Evolutionary conservation across 345 rosid species (phyloP), one percentile per base, ranked within the genome.

Genomic region (Salix dunnii): DNA sequence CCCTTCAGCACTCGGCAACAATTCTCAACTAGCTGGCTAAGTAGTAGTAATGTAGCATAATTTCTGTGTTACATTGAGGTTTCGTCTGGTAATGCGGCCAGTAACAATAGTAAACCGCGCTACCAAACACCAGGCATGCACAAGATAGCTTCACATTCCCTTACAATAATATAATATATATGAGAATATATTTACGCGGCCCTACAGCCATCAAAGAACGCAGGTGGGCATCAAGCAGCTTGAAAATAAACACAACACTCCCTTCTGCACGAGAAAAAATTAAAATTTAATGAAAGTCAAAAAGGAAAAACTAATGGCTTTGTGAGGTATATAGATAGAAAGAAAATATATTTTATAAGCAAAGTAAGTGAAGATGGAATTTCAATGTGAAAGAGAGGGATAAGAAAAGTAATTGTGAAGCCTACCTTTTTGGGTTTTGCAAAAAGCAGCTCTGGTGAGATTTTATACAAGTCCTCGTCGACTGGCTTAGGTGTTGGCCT

Each of bases 381-480:
- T 12, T 46, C 51, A 14, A 14, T 14, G 14, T 46, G 25, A 43
- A 30, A 6, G 31, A 42, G 11, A 3, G 7, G 11, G 0, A 38
- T 14, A 16, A 2, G 21, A 21, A 21, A 67, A 66, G 62, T 6
- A 58, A 43, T 5, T 36, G 43, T 7, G 40, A 5, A 38, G 3
- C 36, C 5, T 72, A 81, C 99, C 92, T 86, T 95, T 83, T 73
- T 85, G 73, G 92, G 67, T 74, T 90, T 90, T 43, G 87, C 75
- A 68, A 80, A 74, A 84, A 93, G 96, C 65, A 91, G 89, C 12
- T 85, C 87, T 11, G 97, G 93, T 16, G 99, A 81, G 70, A 94
- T 89, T 78, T 88, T 92, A 89, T 94, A 94, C 80, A 94, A 81
- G 84, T 94, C 98, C 75, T 94, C 97, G 67, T 92, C 98, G 35